Evolutionary conservation across 768 basidiomycete species (phyloP), one percentile per base, ranked within the genome.

Genomic region (Rhizopogon salebrosus): DNA sequence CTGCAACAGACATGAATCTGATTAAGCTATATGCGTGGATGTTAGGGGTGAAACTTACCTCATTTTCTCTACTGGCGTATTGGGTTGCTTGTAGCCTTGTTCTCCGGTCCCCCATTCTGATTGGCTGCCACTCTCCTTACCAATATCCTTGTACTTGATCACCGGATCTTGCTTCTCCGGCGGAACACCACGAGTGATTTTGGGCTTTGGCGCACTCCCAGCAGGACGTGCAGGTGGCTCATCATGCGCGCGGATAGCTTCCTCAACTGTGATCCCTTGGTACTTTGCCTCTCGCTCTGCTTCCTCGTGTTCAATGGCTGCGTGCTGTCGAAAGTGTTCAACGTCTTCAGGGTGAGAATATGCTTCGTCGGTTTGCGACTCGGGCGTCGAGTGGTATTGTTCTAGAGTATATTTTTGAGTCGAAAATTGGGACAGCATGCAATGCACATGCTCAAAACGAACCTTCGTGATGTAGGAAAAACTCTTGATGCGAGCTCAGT

Each of bases 381-480:
- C 97, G 0, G 94, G 95, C 34, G 95, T 98, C 26, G 85, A 87
- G 71, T 99, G 97, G 76, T 79, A 97, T 70, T 91, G 72, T 72
- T 98, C 91, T 92, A 22, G 9, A 29, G 24, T 3, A 53, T 34
- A 9, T 6, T 34, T n/a, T 22, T 46, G 45, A 46, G 45, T 22
- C 34, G 10, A 31, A 34, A 9, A 23, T 34, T 9, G 22, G 9
- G 45, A 46, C 20, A 49, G 26, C 22, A 26, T 16, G 20, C 23
- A 26, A 22, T 48, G 31, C 22, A 52, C 43, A n/a, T n/a, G n/a
- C n/a, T n/a, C n/a, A n/a, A 11, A 35, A 59, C 71, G 62, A 54
- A 87, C 93, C 95, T 83, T 99, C 97, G 70, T 99, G 97, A 64
- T 98, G 95, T 43, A 95, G 76, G 80, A 94, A 95, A 74, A 95